A percentile compares a stretch with the other conserved stretches of the same genome.
These are phyloP conservation scores for Madurella fahalii DNA, from an alignment of 2,329 filamentous ascomycete genomes.

Conservation along the genomic window DNA sequence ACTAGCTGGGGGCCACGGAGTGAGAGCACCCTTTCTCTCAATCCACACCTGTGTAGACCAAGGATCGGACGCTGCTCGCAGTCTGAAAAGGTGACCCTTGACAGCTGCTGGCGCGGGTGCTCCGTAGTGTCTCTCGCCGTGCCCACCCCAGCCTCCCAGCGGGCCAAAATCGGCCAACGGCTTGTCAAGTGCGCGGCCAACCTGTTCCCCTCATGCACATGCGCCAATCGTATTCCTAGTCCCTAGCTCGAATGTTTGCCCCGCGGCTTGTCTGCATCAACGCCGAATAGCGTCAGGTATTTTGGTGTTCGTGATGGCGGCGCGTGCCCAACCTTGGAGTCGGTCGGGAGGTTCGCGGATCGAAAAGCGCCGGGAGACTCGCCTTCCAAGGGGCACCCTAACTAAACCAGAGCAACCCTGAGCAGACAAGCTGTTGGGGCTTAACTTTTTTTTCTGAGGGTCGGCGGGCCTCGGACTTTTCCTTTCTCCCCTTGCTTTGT, in stretches of 20 bases:
- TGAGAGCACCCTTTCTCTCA: not conserved
- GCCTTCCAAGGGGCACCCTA: not conserved
- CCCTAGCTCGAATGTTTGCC: not conserved
- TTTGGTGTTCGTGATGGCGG: not conserved
- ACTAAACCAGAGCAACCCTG: not conserved
- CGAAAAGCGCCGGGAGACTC: not conserved
- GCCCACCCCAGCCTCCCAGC: constrained; percentile 17
- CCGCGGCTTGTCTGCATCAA: not conserved
- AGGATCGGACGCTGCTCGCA: too few relatives aligned
- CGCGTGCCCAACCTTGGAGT: not conserved
- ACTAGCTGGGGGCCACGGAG: too few relatives aligned
- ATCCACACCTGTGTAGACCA: not conserved
- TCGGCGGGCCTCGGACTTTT: not conserved
- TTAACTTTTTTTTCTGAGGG: not conserved
- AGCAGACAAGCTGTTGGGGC: not conserved
- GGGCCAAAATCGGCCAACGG: constrained; percentile 16
- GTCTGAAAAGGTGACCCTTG: not conserved
- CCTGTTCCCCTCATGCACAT: constrained; percentile 1
- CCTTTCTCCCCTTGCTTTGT: too few relatives aligned
- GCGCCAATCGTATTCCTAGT: not conserved
- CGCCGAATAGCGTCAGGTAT: not conserved
- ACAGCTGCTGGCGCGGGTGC: constrained; percentile 12
- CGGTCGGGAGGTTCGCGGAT: not conserved
- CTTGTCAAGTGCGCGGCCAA: constrained; percentile 9
- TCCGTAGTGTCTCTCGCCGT: constrained; percentile 3